phyloP scores from a whole-genome alignment of 768 basidiomycete species.

The Rhodotorula babjevae region DNA sequence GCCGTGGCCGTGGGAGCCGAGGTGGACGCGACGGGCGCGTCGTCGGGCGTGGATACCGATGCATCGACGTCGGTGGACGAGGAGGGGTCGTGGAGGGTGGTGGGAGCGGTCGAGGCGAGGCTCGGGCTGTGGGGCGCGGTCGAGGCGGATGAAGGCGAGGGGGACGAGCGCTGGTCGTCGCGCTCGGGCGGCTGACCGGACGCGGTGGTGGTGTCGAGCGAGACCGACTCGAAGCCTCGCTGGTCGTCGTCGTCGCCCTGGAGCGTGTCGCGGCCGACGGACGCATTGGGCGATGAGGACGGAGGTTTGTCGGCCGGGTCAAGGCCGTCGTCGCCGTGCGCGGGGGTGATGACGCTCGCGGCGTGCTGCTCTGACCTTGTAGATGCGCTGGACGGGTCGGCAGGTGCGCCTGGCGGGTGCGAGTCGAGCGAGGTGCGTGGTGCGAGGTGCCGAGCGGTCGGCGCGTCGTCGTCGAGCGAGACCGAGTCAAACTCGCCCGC shows the following conservation, averaged over 20 bases:
- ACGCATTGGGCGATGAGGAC: neutral
- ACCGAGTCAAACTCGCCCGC: neutral
- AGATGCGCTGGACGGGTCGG: too few species aligned
- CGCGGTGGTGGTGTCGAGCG: constrained; percentile 1
- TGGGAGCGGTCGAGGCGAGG: neutral
- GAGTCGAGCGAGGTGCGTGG: neutral
- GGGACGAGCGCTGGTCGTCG: neutral
- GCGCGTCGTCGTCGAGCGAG: neutral
- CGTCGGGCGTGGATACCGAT: neutral
- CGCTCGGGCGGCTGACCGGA: neutral
- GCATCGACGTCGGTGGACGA: neutral
- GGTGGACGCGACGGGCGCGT: neutral
- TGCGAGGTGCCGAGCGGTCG: neutral
- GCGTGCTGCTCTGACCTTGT: too few species aligned
- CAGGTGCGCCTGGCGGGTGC: too few species aligned
- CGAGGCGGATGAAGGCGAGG: neutral
- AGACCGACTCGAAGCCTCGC: constrained; percentile 20
- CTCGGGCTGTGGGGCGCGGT: neutral
- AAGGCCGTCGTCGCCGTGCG: too few species aligned
- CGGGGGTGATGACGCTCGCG: too few species aligned
- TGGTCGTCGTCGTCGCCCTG: neutral
- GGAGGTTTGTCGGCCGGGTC: too few species aligned
- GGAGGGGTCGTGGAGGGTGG: neutral
- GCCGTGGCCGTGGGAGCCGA: neutral
- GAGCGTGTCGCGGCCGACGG: too few species aligned